Evolutionary conservation across 805 yeast species (phyloP).

Genomic region (Schizosaccharomyces lindneri): DNA sequence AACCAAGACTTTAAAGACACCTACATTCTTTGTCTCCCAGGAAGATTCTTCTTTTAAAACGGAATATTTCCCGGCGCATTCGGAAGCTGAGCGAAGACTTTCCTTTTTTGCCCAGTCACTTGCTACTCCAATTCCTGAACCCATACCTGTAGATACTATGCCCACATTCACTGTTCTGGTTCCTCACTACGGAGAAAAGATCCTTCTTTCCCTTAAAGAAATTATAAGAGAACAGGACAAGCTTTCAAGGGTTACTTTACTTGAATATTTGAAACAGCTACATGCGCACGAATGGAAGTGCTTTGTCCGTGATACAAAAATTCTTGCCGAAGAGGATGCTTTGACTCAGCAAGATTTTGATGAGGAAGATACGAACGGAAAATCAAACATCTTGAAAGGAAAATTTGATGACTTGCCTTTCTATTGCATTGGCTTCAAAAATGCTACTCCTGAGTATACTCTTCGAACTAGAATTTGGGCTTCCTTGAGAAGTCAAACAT

Average conservation of each 20-base stretch:
- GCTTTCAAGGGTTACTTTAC: constrained; percentile 79
- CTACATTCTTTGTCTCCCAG: constrained; percentile 93
- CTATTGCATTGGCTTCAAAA: constrained; percentile 89
- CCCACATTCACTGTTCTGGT: constrained; percentile 93
- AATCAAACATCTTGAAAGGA: constrained; percentile 35
- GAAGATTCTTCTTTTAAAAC: constrained; percentile 86
- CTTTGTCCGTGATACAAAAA: constrained; percentile 85
- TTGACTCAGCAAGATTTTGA: constrained; percentile 19
- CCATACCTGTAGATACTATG: constrained; percentile 97
- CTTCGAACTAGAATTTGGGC: constrained; percentile 97
- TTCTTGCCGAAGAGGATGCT: constrained; percentile 82
- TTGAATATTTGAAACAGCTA: constrained; percentile 81
- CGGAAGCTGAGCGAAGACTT: constrained; percentile 98
- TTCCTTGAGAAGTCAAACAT: constrained; percentile 83
- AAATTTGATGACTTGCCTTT: constrained; percentile 83
- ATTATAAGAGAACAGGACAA: constrained; percentile 93
- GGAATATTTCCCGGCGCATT: constrained; percentile 87
- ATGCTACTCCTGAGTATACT: constrained; percentile 91
- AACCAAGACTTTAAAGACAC: constrained; percentile 92
- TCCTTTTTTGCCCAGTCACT: constrained; percentile 97
- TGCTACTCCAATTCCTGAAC: constrained; percentile 97
- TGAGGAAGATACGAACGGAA: constrained; percentile 25
- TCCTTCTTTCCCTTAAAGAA: constrained; percentile 74
- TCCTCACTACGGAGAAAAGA: constrained; percentile 92
- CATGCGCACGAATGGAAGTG: constrained; percentile 97